Percentiles rank a stretch among this genome's conserved stretches.
Conservation (phyloP, 345 rosid species). For the Hevea brasiliensis region DNA sequence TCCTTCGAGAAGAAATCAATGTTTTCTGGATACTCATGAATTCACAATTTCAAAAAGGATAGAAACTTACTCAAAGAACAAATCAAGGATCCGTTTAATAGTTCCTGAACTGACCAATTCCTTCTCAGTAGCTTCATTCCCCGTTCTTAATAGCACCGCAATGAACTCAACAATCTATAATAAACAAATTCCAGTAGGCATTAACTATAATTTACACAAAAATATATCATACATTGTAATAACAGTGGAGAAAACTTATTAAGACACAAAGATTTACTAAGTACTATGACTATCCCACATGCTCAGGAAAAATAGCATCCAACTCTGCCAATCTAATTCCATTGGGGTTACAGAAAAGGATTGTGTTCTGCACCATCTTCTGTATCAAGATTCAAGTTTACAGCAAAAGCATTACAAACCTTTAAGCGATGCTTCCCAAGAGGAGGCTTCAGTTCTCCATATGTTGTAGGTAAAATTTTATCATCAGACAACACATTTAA, state of each 20-base stretch:
- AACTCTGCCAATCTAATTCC: not conserved
- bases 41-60: conserved; percentile 15
- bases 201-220: not conserved
- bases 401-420: conserved; percentile 40
- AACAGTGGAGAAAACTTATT: not conserved
- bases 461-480: conserved; percentile 82
- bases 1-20: not conserved
- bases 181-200: not conserved
- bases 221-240: not conserved
- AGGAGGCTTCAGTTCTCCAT: conserved; percentile 95
- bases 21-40: not conserved
- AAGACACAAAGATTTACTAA: not conserved
- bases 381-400: not conserved
- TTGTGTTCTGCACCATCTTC: not conserved
- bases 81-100: conserved; percentile 66
- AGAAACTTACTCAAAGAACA: conserved; percentile 78
- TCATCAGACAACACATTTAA: conserved; percentile 77
- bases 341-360: not conserved
- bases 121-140: conserved; percentile 78
- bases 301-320: not conserved
- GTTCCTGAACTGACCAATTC: conserved; percentile 86
- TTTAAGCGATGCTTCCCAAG: conserved; percentile 95
- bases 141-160: conserved; percentile 73
- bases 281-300: not conserved
- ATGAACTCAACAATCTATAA: conserved; percentile 95